A percentile compares a stretch with the other conserved stretches of the same genome.
These are phyloP conservation scores for Quercus suber DNA, from an alignment of 306 rosid species.

Conservation along the genomic window DNA sequence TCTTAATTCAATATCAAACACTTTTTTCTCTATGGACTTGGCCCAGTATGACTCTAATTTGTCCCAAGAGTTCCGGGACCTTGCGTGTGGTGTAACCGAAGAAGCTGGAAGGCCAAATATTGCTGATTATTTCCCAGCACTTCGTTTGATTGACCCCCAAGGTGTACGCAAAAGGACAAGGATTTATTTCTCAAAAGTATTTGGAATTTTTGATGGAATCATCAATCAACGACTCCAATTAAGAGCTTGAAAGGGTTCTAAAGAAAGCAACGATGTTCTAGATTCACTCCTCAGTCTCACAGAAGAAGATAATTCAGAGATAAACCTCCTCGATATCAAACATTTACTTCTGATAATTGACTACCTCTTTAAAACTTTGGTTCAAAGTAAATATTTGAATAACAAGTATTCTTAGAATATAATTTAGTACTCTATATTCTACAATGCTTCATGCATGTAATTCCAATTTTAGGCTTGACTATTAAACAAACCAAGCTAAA, in stretches of 20 bases:
- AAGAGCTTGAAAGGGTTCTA: neutral
- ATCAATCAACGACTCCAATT: neutral
- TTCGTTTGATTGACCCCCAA: neutral
- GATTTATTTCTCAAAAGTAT: neutral
- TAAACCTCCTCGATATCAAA: neutral
- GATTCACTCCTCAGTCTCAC: neutral
- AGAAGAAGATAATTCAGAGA: neutral
- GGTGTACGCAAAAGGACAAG: neutral
- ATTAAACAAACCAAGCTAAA: too few species aligned
- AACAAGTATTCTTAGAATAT: too few species aligned
- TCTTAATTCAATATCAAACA: conserved; percentile 35
- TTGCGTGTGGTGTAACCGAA: neutral
- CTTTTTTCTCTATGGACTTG: conserved; percentile 37
- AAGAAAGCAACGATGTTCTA: neutral
- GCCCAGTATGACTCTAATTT: conserved; percentile 28
- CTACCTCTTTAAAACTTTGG: neutral
- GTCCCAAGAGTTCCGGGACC: conserved; percentile 24
- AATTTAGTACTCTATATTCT: too few species aligned
- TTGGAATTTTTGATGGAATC: neutral
- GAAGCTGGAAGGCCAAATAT: conserved; percentile 26
- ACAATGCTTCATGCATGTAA: too few species aligned
- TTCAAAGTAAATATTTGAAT: too few species aligned
- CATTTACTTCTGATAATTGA: conserved; percentile 11
- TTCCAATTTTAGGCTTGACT: too few species aligned
- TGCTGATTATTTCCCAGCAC: conserved; percentile 16